These are phyloP conservation scores for Hura crepitans DNA, from an alignment of 441 rosid species.

Conservation along the genomic window DNA sequence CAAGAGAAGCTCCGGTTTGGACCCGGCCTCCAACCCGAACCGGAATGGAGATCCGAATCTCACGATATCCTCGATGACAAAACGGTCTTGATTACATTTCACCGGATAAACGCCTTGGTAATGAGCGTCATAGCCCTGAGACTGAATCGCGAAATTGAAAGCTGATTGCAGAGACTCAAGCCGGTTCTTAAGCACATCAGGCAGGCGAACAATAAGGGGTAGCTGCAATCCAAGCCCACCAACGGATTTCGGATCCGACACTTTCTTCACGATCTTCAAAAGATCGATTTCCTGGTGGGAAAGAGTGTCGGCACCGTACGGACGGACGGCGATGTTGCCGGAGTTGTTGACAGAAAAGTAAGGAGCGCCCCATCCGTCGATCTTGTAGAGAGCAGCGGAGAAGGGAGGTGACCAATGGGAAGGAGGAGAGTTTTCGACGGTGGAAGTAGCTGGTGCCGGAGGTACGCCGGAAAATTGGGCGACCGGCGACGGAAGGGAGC, in stretches of 20 bases:
- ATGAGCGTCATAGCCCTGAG: slow-evolving; percentile 52
- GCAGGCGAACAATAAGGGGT: slow-evolving; percentile 68
- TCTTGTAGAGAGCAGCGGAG: slow-evolving; percentile 64
- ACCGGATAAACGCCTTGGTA: slow-evolving; percentile 96
- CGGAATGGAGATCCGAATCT: slow-evolving; percentile 65
- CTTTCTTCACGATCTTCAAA: slow-evolving; percentile 69
- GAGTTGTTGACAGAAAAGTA: slow-evolving; percentile 65
- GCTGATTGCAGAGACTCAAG: slow-evolving; percentile 73
- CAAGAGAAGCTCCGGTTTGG: slow-evolving; percentile 89
- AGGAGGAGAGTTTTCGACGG: slow-evolving; percentile 24
- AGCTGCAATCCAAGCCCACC: slow-evolving; percentile 84
- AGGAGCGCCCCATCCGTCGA: slow-evolving; percentile 91
- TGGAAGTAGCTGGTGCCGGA: slow-evolving; percentile 28
- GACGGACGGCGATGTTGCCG: slow-evolving; percentile 70
- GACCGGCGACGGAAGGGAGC: slow-evolving; percentile 46
- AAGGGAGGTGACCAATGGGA: slow-evolving; percentile 64
- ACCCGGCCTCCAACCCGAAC: slow-evolving; percentile 89
- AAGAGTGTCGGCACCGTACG: slow-evolving; percentile 57
- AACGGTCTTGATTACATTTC: slow-evolving; percentile 91
- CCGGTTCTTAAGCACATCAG: slow-evolving; percentile 74
- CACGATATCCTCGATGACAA: slow-evolving; percentile 80
- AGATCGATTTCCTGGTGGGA: slow-evolving; percentile 86
- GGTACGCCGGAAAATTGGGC: slow-evolving; percentile 25
- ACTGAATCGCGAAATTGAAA: slow-evolving; percentile 59
- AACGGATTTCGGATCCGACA: slow-evolving; percentile 58